Percentiles rank a stretch among this genome's conserved stretches.
Conservation (phyloP, 768 basidiomycete species). For the Russula sp. region DNA sequence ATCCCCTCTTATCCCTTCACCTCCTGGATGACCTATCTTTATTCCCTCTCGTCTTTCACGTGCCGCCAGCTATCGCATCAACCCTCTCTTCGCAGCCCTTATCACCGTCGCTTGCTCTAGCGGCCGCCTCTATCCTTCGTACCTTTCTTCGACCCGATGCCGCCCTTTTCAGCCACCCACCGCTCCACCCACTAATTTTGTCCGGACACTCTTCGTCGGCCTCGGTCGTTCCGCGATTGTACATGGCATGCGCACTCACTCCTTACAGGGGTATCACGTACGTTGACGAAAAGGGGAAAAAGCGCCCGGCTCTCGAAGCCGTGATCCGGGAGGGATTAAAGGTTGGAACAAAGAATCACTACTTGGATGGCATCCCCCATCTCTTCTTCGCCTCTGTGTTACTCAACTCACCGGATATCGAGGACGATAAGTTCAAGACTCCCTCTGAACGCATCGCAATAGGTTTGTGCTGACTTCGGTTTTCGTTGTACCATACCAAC, state of each 20-base stretch:
- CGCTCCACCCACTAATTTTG: constrained; percentile 42
- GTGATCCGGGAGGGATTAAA: constrained; percentile 82
- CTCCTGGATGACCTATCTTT: constrained; percentile 70
- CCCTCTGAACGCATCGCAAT: constrained; percentile 50
- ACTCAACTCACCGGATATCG: constrained; percentile 31
- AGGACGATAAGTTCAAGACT: constrained; percentile 31
- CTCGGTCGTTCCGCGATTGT: constrained; percentile 53
- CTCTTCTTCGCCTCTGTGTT: constrained; percentile 51
- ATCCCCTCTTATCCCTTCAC: constrained; percentile 66
- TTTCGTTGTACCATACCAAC: background rate
- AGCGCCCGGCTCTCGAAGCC: constrained; percentile 50
- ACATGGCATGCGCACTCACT: constrained; percentile 66
- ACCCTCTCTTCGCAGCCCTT: constrained; percentile 40
- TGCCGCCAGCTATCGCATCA: constrained; percentile 39
- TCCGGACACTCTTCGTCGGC: constrained; percentile 32
- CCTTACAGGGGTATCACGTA: constrained; percentile 60
- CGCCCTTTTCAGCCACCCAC: constrained; percentile 29
- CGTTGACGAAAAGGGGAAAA: constrained; percentile 56
- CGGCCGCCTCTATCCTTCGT: constrained; percentile 53
- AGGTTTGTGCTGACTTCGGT: constrained; percentile 34
- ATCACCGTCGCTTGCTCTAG: constrained; percentile 39
- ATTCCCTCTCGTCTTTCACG: constrained; percentile 57
- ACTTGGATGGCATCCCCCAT: constrained; percentile 64
- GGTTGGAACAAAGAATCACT: constrained; percentile 70
- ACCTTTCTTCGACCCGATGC: constrained; percentile 34